Evolutionary conservation across 768 basidiomycete species (phyloP).

Genomic region (Tricholoma terreum): DNA sequence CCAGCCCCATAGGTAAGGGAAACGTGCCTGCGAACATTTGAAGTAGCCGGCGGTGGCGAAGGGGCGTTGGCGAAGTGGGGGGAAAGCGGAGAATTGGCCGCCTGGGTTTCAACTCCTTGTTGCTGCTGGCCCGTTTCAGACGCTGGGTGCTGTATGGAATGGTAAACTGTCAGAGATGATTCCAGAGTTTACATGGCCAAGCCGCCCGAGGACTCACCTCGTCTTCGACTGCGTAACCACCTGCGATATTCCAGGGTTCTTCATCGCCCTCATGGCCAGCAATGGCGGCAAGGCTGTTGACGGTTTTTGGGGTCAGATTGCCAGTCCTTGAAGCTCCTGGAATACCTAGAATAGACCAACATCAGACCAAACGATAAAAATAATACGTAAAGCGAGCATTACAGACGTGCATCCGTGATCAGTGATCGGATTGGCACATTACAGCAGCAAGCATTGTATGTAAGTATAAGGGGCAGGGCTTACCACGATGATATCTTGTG

Average conservation of each 20-base stretch:
- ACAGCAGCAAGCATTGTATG: constrained; percentile 6
- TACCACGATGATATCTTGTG: constrained; percentile 76
- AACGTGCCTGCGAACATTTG: constrained; percentile 75
- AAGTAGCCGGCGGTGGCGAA: constrained; percentile 68
- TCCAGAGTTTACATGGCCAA: neutral
- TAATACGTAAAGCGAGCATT: constrained; percentile 13
- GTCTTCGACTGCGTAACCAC: constrained; percentile 56
- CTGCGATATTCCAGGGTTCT: constrained; percentile 79
- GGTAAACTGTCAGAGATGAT: constrained; percentile 13
- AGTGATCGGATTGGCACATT: constrained; percentile 16
- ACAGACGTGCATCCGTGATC: constrained; percentile 20
- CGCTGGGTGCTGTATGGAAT: constrained; percentile 20
- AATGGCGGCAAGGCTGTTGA: constrained; percentile 84
- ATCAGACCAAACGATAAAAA: constrained; percentile 8
- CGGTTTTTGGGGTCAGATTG: constrained; percentile 62
- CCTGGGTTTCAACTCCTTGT: constrained; percentile 47
- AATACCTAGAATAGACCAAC: constrained; percentile 39
- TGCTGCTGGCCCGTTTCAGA: constrained; percentile 39
- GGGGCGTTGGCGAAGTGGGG: constrained; percentile 57
- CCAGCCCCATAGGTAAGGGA: constrained; percentile 72
- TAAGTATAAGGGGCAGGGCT: constrained; percentile 19
- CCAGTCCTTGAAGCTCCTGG: constrained; percentile 54
- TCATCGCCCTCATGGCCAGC: constrained; percentile 86
- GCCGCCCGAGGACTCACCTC: constrained; percentile 44
- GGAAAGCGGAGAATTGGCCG: constrained; percentile 56